These are phyloP conservation scores for Lactifluus echinatus DNA, from an alignment of 768 basidiomycete genomes.

Conservation along the genomic window DNA sequence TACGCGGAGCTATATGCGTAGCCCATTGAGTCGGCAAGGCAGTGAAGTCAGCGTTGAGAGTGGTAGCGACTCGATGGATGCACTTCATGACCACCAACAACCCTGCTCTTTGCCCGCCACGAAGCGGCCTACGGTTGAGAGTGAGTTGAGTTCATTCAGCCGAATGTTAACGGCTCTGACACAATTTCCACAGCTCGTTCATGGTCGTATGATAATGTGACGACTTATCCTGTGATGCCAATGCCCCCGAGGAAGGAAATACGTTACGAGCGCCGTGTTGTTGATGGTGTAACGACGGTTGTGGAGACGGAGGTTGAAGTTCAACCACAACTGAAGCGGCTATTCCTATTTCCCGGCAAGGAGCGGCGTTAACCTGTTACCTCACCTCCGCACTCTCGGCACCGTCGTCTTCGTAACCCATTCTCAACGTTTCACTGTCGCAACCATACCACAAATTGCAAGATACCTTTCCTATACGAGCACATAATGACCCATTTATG, in stretches of 20 bases:
- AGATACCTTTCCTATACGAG: constrained; percentile 19
- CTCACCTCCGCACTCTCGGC: constrained; percentile 3
- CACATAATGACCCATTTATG: constrained; percentile 16
- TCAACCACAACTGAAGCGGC: constrained; percentile 45
- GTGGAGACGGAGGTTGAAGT: constrained; percentile 49
- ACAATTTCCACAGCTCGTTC: constrained; percentile 42
- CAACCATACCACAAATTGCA: constrained; percentile 20
- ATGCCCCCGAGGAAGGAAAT: constrained; percentile 39
- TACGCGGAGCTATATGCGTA: constrained; percentile 26
- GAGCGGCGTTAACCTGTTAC: constrained; percentile 11
- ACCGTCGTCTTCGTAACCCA: constrained; percentile 4
- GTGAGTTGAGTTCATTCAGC: constrained; percentile 30
- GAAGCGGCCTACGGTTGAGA: constrained; percentile 42
- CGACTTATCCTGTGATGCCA: constrained; percentile 56
- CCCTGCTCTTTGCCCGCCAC: constrained; percentile 23
- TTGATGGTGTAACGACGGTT: constrained; percentile 43
- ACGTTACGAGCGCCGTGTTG: constrained; percentile 39
- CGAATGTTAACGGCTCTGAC: constrained; percentile 13
- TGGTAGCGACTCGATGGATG: constrained; percentile 25
- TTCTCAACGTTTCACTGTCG: constrained; percentile 8
- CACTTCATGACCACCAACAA: constrained; percentile 25
- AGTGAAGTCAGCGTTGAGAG: constrained; percentile 32
- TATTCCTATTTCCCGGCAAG: constrained; percentile 61
- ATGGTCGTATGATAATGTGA: constrained; percentile 69
- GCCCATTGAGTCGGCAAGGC: constrained; percentile 34